phyloP scores from a whole-genome alignment of 345 rosid genomes.

The Erodium maritimum region DNA sequence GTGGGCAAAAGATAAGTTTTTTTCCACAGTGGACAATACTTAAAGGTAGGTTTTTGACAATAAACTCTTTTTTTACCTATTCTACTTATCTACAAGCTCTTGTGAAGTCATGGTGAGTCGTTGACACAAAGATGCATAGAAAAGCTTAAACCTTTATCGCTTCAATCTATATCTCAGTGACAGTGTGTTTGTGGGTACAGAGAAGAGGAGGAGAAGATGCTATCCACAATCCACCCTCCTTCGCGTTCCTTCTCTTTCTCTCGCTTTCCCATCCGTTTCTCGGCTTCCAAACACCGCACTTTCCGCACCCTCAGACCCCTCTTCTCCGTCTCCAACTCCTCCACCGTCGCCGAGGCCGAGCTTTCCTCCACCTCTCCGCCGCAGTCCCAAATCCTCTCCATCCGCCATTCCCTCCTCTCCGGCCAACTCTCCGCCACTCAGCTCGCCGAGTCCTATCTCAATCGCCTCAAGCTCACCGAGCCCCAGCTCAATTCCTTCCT shows the following conservation, averaged over 20 bases:
- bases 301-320: conserved; percentile 7
- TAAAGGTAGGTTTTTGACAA: too few species aligned
- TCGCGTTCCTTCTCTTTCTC: conserved; percentile 23
- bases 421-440: conserved; percentile 50
- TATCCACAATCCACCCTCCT: conserved; percentile 38
- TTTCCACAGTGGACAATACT: too few species aligned
- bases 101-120: too few species aligned
- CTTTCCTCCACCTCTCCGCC: conserved; percentile 23
- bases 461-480: conserved; percentile 56
- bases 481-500: conserved; percentile 71
- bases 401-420: conserved; percentile 68
- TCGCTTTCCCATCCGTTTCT: conserved; percentile 30
- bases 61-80: too few species aligned
- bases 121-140: too few species aligned
- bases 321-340: conserved; percentile 11
- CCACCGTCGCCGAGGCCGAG: conserved; percentile 16
- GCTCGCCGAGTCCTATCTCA: conserved; percentile 57
- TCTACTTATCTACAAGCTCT: too few species aligned
- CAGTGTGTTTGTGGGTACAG: background rate
- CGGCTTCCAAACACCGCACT: conserved; percentile 14
- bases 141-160: too few species aligned
- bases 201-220: conserved; percentile 10
- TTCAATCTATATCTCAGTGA: too few species aligned
- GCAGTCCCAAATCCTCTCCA: conserved; percentile 52
- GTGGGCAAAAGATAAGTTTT: too few species aligned